Percentiles rank a stretch among this genome's conserved stretches.
Evolutionary conservation across 1,139 yeast genomes (phyloP).

Genomic region (Geotrichum phurueaensis): DNA sequence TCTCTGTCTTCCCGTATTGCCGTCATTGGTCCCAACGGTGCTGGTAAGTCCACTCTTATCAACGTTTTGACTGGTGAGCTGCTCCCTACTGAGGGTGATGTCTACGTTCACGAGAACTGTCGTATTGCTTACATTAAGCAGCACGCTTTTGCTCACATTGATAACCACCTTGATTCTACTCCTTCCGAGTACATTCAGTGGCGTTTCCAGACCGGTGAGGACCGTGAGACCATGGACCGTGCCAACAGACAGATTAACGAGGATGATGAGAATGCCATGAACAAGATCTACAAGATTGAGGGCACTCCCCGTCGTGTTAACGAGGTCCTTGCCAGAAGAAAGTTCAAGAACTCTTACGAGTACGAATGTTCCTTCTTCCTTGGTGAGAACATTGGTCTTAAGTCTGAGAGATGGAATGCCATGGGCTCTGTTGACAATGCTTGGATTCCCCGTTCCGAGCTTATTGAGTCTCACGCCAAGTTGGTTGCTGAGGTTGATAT

Average conservation of each 20-base stretch:
- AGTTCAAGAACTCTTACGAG: constrained; percentile 99
- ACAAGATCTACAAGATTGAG: constrained; percentile 97
- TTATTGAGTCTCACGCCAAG: constrained; percentile 97
- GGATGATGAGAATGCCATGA: constrained; percentile 95
- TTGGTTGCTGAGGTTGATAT: constrained; percentile 99
- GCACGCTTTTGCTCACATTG: constrained; percentile 99
- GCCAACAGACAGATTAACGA: constrained; percentile 98
- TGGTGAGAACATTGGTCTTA: constrained; percentile 98
- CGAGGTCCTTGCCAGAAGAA: constrained; percentile 95
- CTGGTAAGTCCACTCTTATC: constrained; percentile 98
- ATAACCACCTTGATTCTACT: constrained; percentile 96
- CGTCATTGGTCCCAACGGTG: constrained; percentile 99
- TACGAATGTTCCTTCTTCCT: constrained; percentile 95
- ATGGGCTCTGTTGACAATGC: constrained; percentile 99
- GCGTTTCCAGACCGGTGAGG: constrained; percentile 99
- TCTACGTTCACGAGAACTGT: constrained; percentile 98
- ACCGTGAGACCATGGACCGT: constrained; percentile 99
- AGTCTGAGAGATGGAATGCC: constrained; percentile 98
- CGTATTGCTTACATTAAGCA: constrained; percentile 99
- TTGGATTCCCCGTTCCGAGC: constrained; percentile 99
- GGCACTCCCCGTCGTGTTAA: constrained; percentile 97
- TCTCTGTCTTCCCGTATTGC: constrained; percentile 99
- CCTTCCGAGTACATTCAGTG: constrained; percentile 99
- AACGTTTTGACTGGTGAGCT: constrained; percentile 99
- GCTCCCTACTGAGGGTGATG: constrained; percentile 96